phyloP scores from a whole-genome alignment of 495 filamentous ascomycete species.

The Talaromyces nanjingensis region DNA sequence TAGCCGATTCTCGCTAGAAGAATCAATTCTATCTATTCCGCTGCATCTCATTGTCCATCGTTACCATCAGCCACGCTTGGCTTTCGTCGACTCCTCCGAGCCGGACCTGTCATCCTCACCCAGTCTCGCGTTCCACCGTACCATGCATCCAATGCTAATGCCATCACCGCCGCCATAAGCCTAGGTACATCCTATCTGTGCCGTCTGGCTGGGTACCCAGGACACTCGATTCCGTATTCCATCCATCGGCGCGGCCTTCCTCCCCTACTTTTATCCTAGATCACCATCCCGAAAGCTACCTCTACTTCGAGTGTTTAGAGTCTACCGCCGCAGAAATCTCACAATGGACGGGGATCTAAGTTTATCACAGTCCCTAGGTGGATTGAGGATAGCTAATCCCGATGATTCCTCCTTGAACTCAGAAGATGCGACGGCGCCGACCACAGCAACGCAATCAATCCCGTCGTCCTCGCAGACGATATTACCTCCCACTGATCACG shows the following conservation, averaged over 20 bases:
- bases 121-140: constrained; percentile 1
- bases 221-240: constrained; percentile 3
- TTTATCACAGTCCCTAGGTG: constrained; percentile 86
- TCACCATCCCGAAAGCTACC: background rate
- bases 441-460: constrained; percentile 12
- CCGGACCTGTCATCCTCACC: background rate
- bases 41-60: background rate
- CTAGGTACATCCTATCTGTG: constrained; percentile 9
- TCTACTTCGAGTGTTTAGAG: background rate
- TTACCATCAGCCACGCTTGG: background rate
- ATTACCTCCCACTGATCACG: background rate
- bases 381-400: constrained; percentile 94
- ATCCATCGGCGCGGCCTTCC: background rate
- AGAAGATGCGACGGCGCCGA: constrained; percentile 29
- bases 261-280: constrained; percentile 3
- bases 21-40: background rate
- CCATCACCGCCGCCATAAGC: constrained; percentile 32
- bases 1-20: background rate
- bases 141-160: constrained; percentile 29
- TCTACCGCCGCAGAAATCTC: constrained; percentile 6
- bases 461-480: constrained; percentile 14
- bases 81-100: background rate
- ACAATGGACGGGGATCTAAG: constrained; percentile 89
- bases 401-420: constrained; percentile 67
- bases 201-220: background rate